Base-by-base conservation (phyloP, 2,329 filamentous ascomycete genomes). In the Parasarocladium wereldwijsianum region DNA sequence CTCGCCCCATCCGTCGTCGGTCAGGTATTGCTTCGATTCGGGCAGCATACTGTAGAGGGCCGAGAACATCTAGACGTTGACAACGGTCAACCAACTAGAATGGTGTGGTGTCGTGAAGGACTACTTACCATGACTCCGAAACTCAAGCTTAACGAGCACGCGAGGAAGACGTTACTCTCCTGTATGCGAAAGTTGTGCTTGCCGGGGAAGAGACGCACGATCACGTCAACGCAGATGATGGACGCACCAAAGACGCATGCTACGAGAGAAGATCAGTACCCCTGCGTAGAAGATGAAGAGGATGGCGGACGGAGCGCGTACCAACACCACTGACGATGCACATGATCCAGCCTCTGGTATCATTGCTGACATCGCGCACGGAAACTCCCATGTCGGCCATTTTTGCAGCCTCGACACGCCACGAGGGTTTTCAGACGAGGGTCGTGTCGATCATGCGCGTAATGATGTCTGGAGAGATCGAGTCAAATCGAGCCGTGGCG, bases 321-420 rank as follows among this genome's bases (percentile, higher is more conserved):
- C 71, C 71, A 38, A 73, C 55, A 32, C 85, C 74, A 47, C 85
- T 93, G 53, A 86, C 83, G 40, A 85, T 64, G 45, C 67, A 76
- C 80, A 96, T 83, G 43, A 96, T 77, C 87, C 87, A 96, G 45
- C 90, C 87, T 39, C 85, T 73, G 38, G 77, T 77, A 59, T 96
- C 87, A 59, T 87, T 90, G 49, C 74, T 66, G 39, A 79, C 46
- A 20, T 44, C 52, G 29, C 40, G 43, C 33, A 39, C 41, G 34
- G 33, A 39, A 41, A 50, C 33, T 32, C 51, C 50, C 57, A 64
- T 65, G 48, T 44, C 46, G 40, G 38, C 41, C n/a, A n/a, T n/a
- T n/a, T n/a, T n/a, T n/a, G n/a, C n/a, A n/a, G n/a, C n/a, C n/a
- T n/a, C n/a, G n/a, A n/a, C n/a, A n/a, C n/a, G n/a, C n/a, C n/a